Base-by-base conservation (phyloP, 2,329 filamentous ascomycete genomes). In the Hymenoscyphus fructigenus region DNA sequence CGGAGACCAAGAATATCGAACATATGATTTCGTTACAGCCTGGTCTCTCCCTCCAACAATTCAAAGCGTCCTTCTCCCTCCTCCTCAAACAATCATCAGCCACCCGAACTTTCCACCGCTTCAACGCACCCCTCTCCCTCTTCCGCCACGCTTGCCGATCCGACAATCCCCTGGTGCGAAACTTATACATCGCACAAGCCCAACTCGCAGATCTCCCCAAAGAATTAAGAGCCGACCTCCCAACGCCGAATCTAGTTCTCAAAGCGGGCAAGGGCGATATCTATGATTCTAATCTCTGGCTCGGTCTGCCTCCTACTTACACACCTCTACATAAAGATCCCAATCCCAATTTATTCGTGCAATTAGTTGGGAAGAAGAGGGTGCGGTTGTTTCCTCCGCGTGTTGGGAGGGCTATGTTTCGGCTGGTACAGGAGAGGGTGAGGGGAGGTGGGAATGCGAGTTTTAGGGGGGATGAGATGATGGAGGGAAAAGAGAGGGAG, bases 291-390 rank as follows among this genome's bases (percentile, higher is more conserved):
- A 96, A 91, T 71, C 81, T 98, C 55, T 99, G 94, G 94, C 83
- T 98, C 14, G 95, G 95, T 0, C 81, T 89, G 15, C 87, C 92
- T 47, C 92, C 92, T 0, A 97, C 93, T 0, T 93, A 92, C 71
- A 97, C 95, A 0, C 93, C 95, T 3, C 81, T 97, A 2, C 95
- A 99, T 77, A 86, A 91, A 62, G 95, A 99, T 73, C 95, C 95
- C 0, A 98, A 98, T 72, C 92, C 92, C 0, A 99, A 99, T 74
- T 73, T 97, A 0, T 97, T 98, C 75, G 86, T 91, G 57, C 95
- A 99, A 77, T 77, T 98, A 14, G 86, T 86, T 17, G 87, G 91
- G 3, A 77, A 75, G 60, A 99, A 99, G 77, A 75, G 79, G 0
- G 81, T 97, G 17, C 83, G 93, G n/a, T 75, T 97, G 14, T 82